phyloP scores from a whole-genome alignment of 257 asterid genomes.

The Primulina huaijiensis region DNA sequence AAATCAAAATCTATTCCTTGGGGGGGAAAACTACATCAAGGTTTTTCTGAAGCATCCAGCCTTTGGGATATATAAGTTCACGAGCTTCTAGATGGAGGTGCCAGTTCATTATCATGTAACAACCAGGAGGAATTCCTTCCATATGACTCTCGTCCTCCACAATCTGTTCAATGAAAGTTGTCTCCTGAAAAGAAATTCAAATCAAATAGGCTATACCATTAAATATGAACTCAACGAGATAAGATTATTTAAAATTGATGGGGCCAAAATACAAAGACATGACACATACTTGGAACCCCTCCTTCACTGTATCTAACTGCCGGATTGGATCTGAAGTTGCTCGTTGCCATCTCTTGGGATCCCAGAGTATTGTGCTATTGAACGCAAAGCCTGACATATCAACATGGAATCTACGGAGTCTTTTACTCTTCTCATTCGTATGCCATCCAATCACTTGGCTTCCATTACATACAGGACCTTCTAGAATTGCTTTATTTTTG shows the following conservation, averaged over 20 bases:
- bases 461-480: conserved; percentile 95
- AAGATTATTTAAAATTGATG: neutral
- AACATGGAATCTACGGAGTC: conserved; percentile 83
- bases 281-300: conserved; percentile 78
- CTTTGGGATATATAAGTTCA: conserved; percentile 51
- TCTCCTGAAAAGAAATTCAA: conserved; percentile 55
- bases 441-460: conserved; percentile 95
- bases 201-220: conserved; percentile 8
- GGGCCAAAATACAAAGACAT: conserved; percentile 7
- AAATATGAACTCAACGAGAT: neutral
- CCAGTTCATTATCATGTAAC: conserved; percentile 63
- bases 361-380: conserved; percentile 94
- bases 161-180: conserved; percentile 82
- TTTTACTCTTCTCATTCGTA: conserved; percentile 88
- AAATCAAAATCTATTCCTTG: conserved; percentile 33
- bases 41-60: conserved; percentile 77
- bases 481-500: conserved; percentile 72
- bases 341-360: conserved; percentile 74
- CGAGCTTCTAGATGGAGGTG: conserved; percentile 78
- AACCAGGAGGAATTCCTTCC: conserved; percentile 79
- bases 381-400: conserved; percentile 99
- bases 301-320: conserved; percentile 81
- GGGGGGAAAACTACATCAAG: conserved; percentile 53
- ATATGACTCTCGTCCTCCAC: conserved; percentile 95
- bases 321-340: conserved; percentile 72